A percentile compares a stretch with the other conserved stretches of the same genome.
Evolutionary conservation across 1,284 basidiomycete genomes (phyloP).

Genomic region (Fistulina hepatica): DNA sequence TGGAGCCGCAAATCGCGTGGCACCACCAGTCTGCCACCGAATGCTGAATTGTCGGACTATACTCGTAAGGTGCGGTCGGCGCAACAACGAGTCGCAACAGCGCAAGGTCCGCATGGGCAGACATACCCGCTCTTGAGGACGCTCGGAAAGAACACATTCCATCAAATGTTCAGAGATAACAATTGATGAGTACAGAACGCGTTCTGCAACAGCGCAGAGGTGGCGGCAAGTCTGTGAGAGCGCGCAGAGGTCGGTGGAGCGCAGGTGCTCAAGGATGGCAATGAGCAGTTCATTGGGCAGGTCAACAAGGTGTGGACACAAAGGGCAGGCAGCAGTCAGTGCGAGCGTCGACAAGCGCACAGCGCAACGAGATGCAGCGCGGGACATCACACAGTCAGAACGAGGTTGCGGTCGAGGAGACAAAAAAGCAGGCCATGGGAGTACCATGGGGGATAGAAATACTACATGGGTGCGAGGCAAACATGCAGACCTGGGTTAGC

Average conservation of each 20-base stretch:
- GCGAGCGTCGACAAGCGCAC: too few species aligned
- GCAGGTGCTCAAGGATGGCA: conserved; percentile 37
- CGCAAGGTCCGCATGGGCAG: conserved; percentile 33
- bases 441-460: too few species aligned
- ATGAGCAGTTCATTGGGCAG: conserved; percentile 52
- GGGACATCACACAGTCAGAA: too few species aligned
- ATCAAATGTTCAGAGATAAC: conserved; percentile 36
- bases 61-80: conserved; percentile 34
- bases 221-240: conserved; percentile 35
- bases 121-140: too few species aligned
- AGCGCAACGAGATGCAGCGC: too few species aligned
- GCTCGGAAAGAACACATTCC: conserved; percentile 28
- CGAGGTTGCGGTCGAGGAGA: too few species aligned
- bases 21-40: conserved; percentile 41
- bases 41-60: conserved; percentile 36
- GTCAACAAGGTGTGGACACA: too few species aligned
- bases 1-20: conserved; percentile 20
- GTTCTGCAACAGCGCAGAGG: conserved; percentile 46
- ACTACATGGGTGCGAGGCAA: too few species aligned
- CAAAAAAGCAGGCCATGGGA: too few species aligned
- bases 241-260: conserved; percentile 28
- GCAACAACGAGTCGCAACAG: conserved; percentile 43
- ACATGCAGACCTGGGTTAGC: too few species aligned
- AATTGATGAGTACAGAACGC: conserved; percentile 43
- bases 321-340: too few species aligned